These are phyloP conservation scores for Tephrocybe sp. DNA, from an alignment of 768 basidiomycete genomes.

Conservation along the genomic window DNA sequence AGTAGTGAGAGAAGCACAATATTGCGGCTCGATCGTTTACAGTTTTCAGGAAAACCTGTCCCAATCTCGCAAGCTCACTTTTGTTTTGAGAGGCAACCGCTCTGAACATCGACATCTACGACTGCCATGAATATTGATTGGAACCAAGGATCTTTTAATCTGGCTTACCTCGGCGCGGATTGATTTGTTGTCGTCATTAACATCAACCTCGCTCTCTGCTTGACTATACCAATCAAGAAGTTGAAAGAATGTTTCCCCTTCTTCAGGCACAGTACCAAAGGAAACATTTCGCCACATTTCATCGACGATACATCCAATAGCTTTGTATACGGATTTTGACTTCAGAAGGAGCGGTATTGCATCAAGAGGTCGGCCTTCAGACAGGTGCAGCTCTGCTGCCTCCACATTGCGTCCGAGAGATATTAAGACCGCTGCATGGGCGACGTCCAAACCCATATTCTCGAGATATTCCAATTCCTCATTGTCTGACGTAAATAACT, in stretches of 20 bases:
- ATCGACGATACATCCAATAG: slow-evolving; percentile 35
- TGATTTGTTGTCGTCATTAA: slow-evolving; percentile 3
- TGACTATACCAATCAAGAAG: slow-evolving; percentile 24
- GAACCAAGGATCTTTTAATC: not conserved
- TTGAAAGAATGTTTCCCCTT: slow-evolving; percentile 9
- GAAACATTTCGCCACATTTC: slow-evolving; percentile 45
- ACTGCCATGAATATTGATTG: not conserved
- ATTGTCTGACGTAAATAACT: slow-evolving; percentile 48
- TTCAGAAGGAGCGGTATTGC: slow-evolving; percentile 46
- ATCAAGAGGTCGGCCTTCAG: slow-evolving; percentile 41
- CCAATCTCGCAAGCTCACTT: slow-evolving; percentile 28
- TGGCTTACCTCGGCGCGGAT: not conserved
- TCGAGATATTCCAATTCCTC: slow-evolving; percentile 57
- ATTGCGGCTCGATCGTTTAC: slow-evolving; percentile 31
- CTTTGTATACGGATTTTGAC: slow-evolving; percentile 27
- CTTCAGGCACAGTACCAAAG: slow-evolving; percentile 27
- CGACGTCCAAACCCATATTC: slow-evolving; percentile 47
- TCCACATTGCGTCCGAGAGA: slow-evolving; percentile 39
- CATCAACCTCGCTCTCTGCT: slow-evolving; percentile 9
- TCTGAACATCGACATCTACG: slow-evolving; percentile 20
- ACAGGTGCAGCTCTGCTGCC: slow-evolving; percentile 50
- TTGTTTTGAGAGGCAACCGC: slow-evolving; percentile 16
- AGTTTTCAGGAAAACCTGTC: slow-evolving; percentile 23
- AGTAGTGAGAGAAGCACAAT: slow-evolving; percentile 42
- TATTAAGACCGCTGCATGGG: slow-evolving; percentile 43